phyloP scores from a whole-genome alignment of 257 asterid genomes.

The Solanum sejunctum region DNA sequence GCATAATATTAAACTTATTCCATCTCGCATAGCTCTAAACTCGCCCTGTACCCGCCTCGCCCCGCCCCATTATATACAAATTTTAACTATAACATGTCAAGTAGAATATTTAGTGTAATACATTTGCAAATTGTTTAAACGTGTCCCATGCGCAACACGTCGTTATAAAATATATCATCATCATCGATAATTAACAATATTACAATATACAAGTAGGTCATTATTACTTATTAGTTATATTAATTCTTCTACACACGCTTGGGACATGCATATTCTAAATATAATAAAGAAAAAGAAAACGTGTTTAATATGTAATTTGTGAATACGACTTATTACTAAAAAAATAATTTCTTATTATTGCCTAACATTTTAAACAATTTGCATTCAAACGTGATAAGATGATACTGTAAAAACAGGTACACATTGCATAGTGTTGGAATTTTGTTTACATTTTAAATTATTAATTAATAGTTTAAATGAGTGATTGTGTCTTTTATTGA shows the following conservation, averaged over 20 bases:
- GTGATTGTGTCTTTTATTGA: too few species aligned
- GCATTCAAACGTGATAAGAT: background rate
- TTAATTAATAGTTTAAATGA: too few species aligned
- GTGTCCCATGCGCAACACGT: background rate
- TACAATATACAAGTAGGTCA: background rate
- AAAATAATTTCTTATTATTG: background rate
- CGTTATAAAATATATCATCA: background rate
- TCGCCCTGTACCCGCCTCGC: too few species aligned
- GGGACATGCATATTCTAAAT: background rate
- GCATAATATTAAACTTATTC: too few species aligned
- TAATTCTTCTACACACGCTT: background rate
- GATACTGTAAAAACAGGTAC: background rate
- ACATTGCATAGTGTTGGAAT: background rate
- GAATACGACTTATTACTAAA: background rate
- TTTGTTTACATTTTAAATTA: too few species aligned
- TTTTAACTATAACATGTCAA: background rate
- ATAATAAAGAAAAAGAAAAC: background rate
- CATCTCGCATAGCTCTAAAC: too few species aligned
- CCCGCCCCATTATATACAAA: too few species aligned
- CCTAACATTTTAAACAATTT: background rate
- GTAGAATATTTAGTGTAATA: background rate
- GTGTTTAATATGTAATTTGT: background rate
- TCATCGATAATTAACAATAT: background rate
- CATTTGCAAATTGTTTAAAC: background rate
- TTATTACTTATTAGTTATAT: background rate